phyloP scores from a whole-genome alignment of 768 basidiomycete species.

The Russula vinacea region DNA sequence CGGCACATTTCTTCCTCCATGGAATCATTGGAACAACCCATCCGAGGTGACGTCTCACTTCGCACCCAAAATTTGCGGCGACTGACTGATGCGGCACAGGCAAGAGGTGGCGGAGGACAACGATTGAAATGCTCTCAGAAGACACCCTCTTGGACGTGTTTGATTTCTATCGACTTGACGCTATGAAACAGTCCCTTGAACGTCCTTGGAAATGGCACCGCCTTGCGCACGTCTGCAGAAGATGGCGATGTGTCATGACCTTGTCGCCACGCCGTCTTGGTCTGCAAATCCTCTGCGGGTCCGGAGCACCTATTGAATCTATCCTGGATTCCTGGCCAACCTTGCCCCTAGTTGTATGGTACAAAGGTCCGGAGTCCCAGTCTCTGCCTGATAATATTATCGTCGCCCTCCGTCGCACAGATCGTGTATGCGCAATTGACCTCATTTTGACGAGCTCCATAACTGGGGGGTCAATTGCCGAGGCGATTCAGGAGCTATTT shows the following conservation, averaged over 20 bases:
- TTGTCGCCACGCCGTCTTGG: slow-evolving; percentile 3
- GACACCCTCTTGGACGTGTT: slow-evolving; percentile 2
- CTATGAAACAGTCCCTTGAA: background rate
- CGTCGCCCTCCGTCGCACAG: background rate
- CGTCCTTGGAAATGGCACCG: slow-evolving; percentile 6
- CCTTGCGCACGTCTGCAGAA: slow-evolving; percentile 6
- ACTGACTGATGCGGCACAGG: no score
- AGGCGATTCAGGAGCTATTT: slow-evolving; percentile 34
- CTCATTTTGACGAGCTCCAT: background rate
- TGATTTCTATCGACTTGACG: background rate
- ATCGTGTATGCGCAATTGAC: background rate
- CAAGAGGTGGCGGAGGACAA: background rate
- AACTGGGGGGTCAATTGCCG: slow-evolving; percentile 30
- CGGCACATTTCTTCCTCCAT: no score
- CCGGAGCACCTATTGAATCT: background rate
- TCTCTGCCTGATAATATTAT: background rate
- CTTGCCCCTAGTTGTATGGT: background rate
- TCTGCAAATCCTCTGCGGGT: background rate
- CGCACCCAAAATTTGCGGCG: no score
- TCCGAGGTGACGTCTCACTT: no score
- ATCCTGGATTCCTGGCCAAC: slow-evolving; percentile 5
- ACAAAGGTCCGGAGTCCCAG: background rate
- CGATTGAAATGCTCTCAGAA: slow-evolving; percentile 4
- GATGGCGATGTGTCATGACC: background rate
- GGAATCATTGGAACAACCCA: no score